Base-by-base conservation (phyloP, 768 basidiomycete genomes). In the Vishniacozyma victoriae region DNA sequence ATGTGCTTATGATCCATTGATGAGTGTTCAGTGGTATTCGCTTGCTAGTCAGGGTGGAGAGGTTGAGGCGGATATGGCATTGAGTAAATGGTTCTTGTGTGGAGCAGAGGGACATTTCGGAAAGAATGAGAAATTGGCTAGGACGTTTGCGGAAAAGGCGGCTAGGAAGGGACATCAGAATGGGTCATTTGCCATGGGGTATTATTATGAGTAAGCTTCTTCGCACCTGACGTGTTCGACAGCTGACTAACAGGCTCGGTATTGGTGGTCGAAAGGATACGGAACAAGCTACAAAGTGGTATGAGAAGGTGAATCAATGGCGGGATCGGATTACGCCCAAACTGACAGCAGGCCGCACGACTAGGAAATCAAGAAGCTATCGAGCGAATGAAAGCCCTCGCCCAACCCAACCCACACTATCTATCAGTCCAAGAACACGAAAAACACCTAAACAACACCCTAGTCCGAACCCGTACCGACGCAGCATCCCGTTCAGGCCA, bases 61-160 rank as follows among this genome's bases (percentile, higher is more conserved):
- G 70, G 77, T 79, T 19, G 91, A 96, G 69, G 93, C 93, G 0
- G 90, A 97, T 67, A 92, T 96, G 90, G 92, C 90, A 2, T 78
- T 96, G 44, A 84, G 82, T 71, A 96, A 95, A 73, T 97, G 93
- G 92, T 96, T 95, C 76, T 74, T 97, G 41, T 92, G 90, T 65
- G 92, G 92, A 3, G 82, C 83, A 0, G 75, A 76, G 11, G 74
- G 79, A 6, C 73, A 76, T 13, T 91, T 95, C 59, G 86, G 87
- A 31, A 89, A 90, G 71, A 87, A 92, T 68, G 90, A 95, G 67
- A 74, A 68, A 1, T 77, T 96, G 3, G 91, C 93, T 2, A 80
- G 80, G 55, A 86, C 83, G 0, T 97, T 93, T 73, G 93, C 93
- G 0, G 84, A 87, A 55, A 92, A 93, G 72, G 74, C 75, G 2